Percentiles rank a stretch among this genome's conserved stretches.
phyloP scores from a whole-genome alignment of 192 early-diverging fungal species.

The Entophlyctis luteolus region DNA sequence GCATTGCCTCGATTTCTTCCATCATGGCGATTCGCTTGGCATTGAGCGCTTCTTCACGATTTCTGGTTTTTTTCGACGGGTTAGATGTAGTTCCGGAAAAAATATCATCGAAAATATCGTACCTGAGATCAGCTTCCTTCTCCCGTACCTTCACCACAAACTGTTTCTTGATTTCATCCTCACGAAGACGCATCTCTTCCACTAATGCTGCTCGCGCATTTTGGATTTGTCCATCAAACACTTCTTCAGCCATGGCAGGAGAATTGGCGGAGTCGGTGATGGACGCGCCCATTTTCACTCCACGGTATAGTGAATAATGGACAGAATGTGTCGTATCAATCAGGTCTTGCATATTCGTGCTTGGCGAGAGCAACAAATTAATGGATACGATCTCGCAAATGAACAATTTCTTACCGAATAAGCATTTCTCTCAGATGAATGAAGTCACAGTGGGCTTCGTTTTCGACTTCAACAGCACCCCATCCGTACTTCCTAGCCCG shows the following conservation, averaged over 20 bases:
- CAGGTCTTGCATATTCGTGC: constrained; percentile 93
- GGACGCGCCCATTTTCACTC: constrained; percentile 73
- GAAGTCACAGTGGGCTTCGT: constrained; percentile 92
- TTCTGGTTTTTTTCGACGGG: constrained; percentile 8
- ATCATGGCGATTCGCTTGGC: constrained; percentile 50
- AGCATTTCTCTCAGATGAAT: constrained; percentile 66
- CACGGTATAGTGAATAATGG: constrained; percentile 94
- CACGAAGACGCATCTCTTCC: constrained; percentile 67
- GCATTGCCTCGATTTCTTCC: constrained; percentile 53
- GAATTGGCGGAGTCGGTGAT: constrained; percentile 68
- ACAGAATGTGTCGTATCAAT: constrained; percentile 94
- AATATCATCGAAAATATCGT: constrained; percentile 1
- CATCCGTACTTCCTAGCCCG: constrained; percentile 89
- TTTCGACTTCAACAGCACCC: constrained; percentile 93
- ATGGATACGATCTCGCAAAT: not conserved
- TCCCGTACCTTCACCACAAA: constrained; percentile 60
- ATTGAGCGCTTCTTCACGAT: constrained; percentile 49
- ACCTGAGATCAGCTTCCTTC: constrained; percentile 58
- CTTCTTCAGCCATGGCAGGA: constrained; percentile 68
- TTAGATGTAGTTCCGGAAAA: not conserved
- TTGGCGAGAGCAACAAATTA: constrained; percentile 37
- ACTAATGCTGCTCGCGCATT: constrained; percentile 54
- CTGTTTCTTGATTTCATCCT: constrained; percentile 67
- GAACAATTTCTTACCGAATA: constrained; percentile 9
- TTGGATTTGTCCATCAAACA: constrained; percentile 69